Conservation (phyloP, 1,139 yeast genomes). For the Fermentozyma sake region DNA sequence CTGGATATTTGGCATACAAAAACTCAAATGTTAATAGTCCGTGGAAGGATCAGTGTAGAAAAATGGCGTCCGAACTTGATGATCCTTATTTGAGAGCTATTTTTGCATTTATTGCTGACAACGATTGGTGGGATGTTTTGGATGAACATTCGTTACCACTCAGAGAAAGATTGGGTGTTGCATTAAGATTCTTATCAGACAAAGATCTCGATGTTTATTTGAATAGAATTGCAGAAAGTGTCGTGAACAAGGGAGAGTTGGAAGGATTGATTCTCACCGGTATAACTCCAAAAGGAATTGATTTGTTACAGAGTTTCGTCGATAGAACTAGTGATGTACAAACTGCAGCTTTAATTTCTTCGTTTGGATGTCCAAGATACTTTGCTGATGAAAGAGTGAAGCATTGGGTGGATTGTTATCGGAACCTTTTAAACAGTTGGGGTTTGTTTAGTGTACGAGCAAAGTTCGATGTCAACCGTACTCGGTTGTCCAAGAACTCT, state of each 20-base stretch:
- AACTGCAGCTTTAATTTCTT: conserved; percentile 78
- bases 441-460: conserved; percentile 74
- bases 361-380: conserved; percentile 81
- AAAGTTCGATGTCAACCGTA: conserved; percentile 74
- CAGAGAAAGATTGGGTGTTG: conserved; percentile 85
- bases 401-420: conserved; percentile 74
- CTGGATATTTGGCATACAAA: conserved; percentile 82
- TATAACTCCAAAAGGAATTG: conserved; percentile 76
- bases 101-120: conserved; percentile 90
- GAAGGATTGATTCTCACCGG: conserved; percentile 93
- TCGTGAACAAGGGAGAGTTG: conserved; percentile 72
- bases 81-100: conserved; percentile 89
- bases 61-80: conserved; percentile 79
- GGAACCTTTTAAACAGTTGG: conserved; percentile 82
- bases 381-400: conserved; percentile 67
- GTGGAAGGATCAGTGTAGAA: conserved; percentile 92
- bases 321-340: conserved; percentile 90
- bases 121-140: conserved; percentile 94
- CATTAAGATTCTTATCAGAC: conserved; percentile 78
- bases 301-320: conserved; percentile 79
- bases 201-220: conserved; percentile 67
- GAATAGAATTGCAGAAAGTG: conserved; percentile 65
- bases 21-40: conserved; percentile 62
- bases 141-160: conserved; percentile 87
- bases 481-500: conserved; percentile 55